These are phyloP conservation scores for Fraxinus albicans DNA, from an alignment of 305 asterid genomes.

Conservation along the genomic window DNA sequence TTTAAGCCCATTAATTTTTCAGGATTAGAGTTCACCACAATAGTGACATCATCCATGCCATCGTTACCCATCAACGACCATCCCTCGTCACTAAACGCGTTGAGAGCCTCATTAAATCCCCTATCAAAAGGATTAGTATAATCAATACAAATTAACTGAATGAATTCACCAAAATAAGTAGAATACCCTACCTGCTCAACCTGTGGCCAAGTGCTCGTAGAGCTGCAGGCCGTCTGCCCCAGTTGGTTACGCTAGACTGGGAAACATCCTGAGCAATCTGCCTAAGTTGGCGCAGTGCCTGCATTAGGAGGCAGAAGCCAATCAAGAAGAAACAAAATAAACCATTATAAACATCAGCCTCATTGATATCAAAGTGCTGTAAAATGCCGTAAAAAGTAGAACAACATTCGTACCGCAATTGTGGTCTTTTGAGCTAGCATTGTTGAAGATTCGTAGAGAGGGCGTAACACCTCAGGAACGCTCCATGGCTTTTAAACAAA, in stretches of 20 bases:
- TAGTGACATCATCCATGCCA: slow-evolving; percentile 73
- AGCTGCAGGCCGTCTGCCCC: slow-evolving; percentile 91
- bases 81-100: slow-evolving; percentile 74
- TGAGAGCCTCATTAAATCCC: slow-evolving; percentile 89
- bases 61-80: slow-evolving; percentile 75
- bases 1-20: slow-evolving; percentile 75
- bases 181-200: slow-evolving; percentile 60
- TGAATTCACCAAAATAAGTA: neutral
- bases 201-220: slow-evolving; percentile 77
- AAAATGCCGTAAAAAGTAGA: slow-evolving; percentile 10
- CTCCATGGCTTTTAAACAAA: slow-evolving; percentile 54
- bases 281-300: slow-evolving; percentile 89
- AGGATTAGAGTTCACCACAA: slow-evolving; percentile 78
- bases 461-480: slow-evolving; percentile 88
- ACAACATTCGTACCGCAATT: slow-evolving; percentile 56
- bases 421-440: slow-evolving; percentile 79
- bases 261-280: slow-evolving; percentile 82
- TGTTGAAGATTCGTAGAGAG: slow-evolving; percentile 79
- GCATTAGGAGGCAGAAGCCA: slow-evolving; percentile 14
- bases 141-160: neutral
- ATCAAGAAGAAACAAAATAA: slow-evolving; percentile 1
- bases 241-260: slow-evolving; percentile 62
- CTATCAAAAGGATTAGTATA: slow-evolving; percentile 31
- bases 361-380: neutral
- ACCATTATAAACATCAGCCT: neutral